Evolutionary conservation across 140 eudicot genomes (phyloP).

Genomic region (Flaveria floridana): DNA sequence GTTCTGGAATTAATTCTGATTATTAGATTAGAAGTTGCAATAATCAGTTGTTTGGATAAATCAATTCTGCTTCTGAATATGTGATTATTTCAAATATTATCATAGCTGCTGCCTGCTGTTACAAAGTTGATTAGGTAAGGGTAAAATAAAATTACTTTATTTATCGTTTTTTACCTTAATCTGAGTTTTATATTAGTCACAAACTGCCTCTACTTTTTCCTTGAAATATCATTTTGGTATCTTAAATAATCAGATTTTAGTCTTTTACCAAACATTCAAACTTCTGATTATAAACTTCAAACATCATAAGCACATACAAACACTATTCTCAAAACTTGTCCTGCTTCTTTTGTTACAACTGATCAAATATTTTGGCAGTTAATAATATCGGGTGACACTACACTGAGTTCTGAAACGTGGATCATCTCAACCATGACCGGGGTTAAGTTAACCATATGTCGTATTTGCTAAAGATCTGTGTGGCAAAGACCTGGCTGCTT

Average conservation of each 20-base stretch:
- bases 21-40: background rate
- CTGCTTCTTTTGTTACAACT: too few relatives aligned
- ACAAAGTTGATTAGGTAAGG: background rate
- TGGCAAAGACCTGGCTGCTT: conserved; percentile 27
- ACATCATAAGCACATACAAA: background rate
- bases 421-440: conserved; percentile 19
- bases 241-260: background rate
- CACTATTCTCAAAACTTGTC: too few relatives aligned
- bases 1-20: background rate
- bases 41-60: background rate
- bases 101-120: background rate
- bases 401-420: conserved; percentile 27
- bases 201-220: background rate
- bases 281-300: background rate
- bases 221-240: background rate
- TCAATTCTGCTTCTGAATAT: background rate
- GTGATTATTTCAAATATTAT: background rate
- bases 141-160: background rate
- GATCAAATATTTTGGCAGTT: conserved; percentile 24
- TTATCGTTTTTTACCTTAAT: background rate
- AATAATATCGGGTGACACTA: conserved; percentile 33
- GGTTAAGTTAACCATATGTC: conserved; percentile 21
- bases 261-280: background rate
- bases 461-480: conserved; percentile 28
- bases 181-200: background rate